Conservation (phyloP, 106 monocot species). For the Acorus gramineus region DNA sequence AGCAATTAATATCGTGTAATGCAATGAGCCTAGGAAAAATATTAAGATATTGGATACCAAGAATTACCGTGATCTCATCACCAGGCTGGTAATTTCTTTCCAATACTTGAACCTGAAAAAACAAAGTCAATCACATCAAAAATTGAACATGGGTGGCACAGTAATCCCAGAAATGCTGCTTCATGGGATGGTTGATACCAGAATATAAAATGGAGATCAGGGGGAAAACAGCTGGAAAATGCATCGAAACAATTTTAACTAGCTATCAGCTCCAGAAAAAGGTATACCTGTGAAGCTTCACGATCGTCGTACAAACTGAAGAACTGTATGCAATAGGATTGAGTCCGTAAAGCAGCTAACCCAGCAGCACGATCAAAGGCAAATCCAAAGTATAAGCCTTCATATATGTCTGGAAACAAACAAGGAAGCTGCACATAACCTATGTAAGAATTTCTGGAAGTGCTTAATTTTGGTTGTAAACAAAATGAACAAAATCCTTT, state of each 20-base stretch:
- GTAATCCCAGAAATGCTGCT: background rate
- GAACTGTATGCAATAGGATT: constrained; percentile 73
- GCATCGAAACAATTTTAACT: too few species aligned
- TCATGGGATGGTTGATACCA: background rate
- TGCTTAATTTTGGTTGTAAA: background rate
- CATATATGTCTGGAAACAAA: constrained; percentile 39
- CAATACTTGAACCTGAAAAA: constrained; percentile 79
- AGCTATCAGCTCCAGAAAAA: background rate
- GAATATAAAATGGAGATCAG: background rate
- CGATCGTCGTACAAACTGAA: constrained; percentile 67
- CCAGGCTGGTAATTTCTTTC: constrained; percentile 90
- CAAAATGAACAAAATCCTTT: too few species aligned
- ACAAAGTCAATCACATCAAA: too few species aligned
- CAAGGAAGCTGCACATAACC: constrained; percentile 63
- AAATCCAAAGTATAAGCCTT: constrained; percentile 17
- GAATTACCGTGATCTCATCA: constrained; percentile 69
- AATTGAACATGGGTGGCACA: too few species aligned
- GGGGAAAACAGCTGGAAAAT: too few species aligned
- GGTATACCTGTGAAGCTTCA: constrained; percentile 69
- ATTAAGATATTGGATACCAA: background rate
- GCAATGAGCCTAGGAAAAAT: background rate
- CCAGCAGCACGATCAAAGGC: constrained; percentile 49
- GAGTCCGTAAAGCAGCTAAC: constrained; percentile 46
- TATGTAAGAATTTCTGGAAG: constrained; percentile 2
- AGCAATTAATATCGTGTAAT: too few species aligned